Conservation (phyloP, 192 early-diverging fungal species). For the Irineochytrium annulatum region DNA sequence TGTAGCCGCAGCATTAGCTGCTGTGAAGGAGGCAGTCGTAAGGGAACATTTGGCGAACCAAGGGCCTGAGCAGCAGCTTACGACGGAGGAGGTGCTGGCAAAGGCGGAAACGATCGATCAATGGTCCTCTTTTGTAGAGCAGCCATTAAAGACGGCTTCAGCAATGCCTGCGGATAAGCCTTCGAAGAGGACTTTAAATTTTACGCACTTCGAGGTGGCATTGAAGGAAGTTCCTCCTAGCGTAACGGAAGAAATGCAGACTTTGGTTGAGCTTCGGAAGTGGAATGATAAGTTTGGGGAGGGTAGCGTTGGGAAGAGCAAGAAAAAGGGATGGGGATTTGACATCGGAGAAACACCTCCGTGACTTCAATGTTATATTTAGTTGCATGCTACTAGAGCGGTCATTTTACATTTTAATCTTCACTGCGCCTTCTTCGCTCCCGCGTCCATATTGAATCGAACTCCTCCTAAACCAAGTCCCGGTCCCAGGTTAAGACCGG, state of each 20-base stretch:
- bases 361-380: too few relatives aligned
- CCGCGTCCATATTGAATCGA: too few relatives aligned
- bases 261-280: constrained; percentile 81
- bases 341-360: too few relatives aligned
- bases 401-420: too few relatives aligned
- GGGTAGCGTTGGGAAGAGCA: too few relatives aligned
- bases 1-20: constrained; percentile 68
- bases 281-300: constrained; percentile 90
- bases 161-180: neutral
- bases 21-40: constrained; percentile 37
- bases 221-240: constrained; percentile 80
- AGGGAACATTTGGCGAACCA: constrained; percentile 4
- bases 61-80: neutral
- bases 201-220: constrained; percentile 80
- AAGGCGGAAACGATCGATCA: constrained; percentile 28
- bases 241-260: constrained; percentile 85
- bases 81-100: constrained; percentile 11
- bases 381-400: too few relatives aligned
- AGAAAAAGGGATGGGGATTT: too few relatives aligned
- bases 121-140: constrained; percentile 19
- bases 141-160: neutral
- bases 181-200: constrained; percentile 35
- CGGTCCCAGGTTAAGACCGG: too few relatives aligned
- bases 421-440: too few relatives aligned
- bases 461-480: too few relatives aligned